Conservation (phyloP, 441 rosid genomes). For the Omphalea diandra region DNA sequence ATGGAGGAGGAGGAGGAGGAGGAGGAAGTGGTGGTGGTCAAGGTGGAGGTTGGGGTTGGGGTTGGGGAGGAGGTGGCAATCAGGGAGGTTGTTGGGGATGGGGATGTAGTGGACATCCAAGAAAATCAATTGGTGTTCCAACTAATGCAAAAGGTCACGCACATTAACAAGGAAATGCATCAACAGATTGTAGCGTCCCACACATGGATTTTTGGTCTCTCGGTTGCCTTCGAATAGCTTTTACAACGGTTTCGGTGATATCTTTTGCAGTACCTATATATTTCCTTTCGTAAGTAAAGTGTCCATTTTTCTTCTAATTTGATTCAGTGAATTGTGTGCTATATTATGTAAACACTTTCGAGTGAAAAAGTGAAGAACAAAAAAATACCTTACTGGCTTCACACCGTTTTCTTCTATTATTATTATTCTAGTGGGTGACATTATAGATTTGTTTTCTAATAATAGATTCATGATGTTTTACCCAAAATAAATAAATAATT, state of each 20-base stretch:
- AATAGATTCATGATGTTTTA: too few relatives aligned
- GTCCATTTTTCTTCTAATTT: background rate
- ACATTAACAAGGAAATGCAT: background rate
- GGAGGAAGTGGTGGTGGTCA: constrained; percentile 7
- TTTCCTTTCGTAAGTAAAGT: background rate
- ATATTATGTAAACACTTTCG: background rate
- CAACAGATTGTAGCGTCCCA: background rate
- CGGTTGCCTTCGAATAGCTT: background rate
- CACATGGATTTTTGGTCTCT: background rate
- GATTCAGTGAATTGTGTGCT: background rate
- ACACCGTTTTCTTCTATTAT: too few relatives aligned
- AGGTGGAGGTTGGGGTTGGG: constrained; percentile 11
- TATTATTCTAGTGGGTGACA: too few relatives aligned
- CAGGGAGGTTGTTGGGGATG: constrained; percentile 13
- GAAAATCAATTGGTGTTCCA: constrained; percentile 2
- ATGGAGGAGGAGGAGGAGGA: background rate
- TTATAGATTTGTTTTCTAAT: too few relatives aligned
- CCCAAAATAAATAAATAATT: too few relatives aligned
- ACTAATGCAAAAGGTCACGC: background rate
- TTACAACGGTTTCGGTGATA: background rate
- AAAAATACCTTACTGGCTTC: too few relatives aligned
- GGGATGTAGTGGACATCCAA: constrained; percentile 19
- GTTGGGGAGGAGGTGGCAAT: constrained; percentile 19
- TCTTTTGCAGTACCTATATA: background rate
- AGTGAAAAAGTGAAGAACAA: background rate